These are phyloP conservation scores for Vigna unguiculata DNA, from an alignment of 306 rosid species.

Conservation along the genomic window DNA sequence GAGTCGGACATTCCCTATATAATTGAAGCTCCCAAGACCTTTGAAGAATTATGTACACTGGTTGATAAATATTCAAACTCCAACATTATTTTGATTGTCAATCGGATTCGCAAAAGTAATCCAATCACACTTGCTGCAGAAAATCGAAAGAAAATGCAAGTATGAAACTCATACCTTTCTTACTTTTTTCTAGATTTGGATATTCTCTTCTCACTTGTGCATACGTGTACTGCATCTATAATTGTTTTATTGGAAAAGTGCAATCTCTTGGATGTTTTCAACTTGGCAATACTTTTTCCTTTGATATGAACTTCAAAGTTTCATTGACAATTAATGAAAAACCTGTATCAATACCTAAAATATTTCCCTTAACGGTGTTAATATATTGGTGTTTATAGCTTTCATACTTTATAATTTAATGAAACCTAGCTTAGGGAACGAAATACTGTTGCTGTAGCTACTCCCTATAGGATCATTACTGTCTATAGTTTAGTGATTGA, in stretches of 20 bases:
- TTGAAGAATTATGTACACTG: slow-evolving; percentile 70
- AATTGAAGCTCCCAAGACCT: slow-evolving; percentile 87
- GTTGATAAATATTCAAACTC: slow-evolving; percentile 62
- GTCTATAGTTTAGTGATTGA: too few species aligned
- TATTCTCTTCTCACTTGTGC: slow-evolving; percentile 29
- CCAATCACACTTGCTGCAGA: slow-evolving; percentile 84
- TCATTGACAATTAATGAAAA: slow-evolving; percentile 10
- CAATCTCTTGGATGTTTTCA: background rate
- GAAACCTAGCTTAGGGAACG: slow-evolving; percentile 1
- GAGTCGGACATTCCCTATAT: slow-evolving; percentile 75
- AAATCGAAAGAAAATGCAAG: slow-evolving; percentile 93
- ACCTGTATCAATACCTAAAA: background rate
- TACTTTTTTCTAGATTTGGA: slow-evolving; percentile 22
- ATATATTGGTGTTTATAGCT: background rate
- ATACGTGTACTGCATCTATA: background rate
- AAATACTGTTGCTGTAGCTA: background rate
- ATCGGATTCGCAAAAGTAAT: slow-evolving; percentile 83
- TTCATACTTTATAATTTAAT: background rate
- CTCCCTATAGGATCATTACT: too few species aligned
- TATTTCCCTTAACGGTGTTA: slow-evolving; percentile 19
- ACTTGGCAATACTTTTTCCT: background rate
- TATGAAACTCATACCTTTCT: slow-evolving; percentile 46
- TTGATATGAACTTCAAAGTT: background rate
- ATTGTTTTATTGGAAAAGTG: slow-evolving; percentile 21
- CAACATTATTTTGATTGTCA: slow-evolving; percentile 70